Conservation (phyloP, 2,329 filamentous ascomycete genomes). For the Ophiostoma ulmi region DNA sequence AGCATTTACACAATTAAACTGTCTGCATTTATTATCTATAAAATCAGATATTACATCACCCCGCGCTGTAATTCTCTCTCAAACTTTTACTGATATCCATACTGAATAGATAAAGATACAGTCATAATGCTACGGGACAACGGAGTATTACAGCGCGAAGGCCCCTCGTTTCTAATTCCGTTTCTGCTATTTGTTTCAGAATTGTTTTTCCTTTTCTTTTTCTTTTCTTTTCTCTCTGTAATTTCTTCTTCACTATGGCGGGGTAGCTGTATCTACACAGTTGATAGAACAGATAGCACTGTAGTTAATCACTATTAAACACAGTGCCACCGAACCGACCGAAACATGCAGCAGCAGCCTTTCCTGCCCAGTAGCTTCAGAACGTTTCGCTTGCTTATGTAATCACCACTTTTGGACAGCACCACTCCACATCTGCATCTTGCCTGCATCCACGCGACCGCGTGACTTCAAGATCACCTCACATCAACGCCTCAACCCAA, state of each 20-base stretch:
- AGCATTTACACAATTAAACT: not conserved
- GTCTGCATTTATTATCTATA: not conserved
- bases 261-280: not conserved
- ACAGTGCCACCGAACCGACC: not conserved
- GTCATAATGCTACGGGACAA: not conserved
- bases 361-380: not conserved
- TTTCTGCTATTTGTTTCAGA: not conserved
- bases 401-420: not conserved
- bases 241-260: not conserved
- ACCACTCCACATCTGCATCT: not conserved
- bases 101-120: not conserved
- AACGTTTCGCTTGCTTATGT: not conserved
- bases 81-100: not conserved
- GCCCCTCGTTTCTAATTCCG: not conserved
- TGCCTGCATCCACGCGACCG: not conserved
- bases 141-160: conserved; percentile 11
- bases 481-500: not conserved
- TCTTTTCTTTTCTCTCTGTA: not conserved
- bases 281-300: not conserved
- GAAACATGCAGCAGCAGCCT: not conserved
- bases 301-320: not conserved
- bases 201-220: not conserved
- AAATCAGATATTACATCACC: conserved; percentile 9
- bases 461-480: not conserved
- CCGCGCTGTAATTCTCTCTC: conserved; percentile 21